Evolutionary conservation across 306 rosid species (phyloP).

Genomic region (Fagus crenata): DNA sequence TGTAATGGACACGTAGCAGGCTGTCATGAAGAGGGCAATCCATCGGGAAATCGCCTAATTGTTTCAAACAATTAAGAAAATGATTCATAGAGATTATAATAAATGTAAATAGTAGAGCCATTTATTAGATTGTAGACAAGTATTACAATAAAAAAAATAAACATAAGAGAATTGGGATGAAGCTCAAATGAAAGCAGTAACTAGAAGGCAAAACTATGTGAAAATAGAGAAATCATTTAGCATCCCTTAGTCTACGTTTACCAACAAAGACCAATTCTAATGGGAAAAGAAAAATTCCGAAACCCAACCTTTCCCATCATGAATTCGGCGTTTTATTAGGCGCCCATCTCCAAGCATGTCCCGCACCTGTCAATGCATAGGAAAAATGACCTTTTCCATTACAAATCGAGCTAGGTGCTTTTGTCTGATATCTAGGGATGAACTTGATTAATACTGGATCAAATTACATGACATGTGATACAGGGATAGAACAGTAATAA

Average conservation of each 20-base stretch:
- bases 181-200: constrained; percentile 17
- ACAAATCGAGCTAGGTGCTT: not conserved
- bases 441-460: not conserved
- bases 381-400: constrained; percentile 22
- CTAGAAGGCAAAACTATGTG: constrained; percentile 9
- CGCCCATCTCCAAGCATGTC: constrained; percentile 99
- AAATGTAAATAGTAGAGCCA: not conserved
- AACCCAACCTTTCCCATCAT: constrained; percentile 81
- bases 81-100: not conserved
- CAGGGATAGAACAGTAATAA: not conserved
- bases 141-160: not conserved
- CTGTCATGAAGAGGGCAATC: constrained; percentile 99
- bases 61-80: constrained; percentile 30
- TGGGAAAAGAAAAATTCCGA: constrained; percentile 22
- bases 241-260: constrained; percentile 14
- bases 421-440: not conserved
- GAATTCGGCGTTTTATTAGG: constrained; percentile 80
- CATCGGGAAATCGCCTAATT: constrained; percentile 94
- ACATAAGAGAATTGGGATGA: not conserved
- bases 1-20: constrained; percentile 78
- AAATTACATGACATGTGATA: not conserved
- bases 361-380: constrained; percentile 63
- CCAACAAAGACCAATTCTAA: constrained; percentile 13
- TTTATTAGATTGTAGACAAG: not conserved
- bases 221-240: constrained; percentile 17